Evolutionary conservation across 2,329 filamentous ascomycete genomes (phyloP), one percentile per base, ranked within the genome.

Genomic region (Phaeoacremonium minimum): DNA sequence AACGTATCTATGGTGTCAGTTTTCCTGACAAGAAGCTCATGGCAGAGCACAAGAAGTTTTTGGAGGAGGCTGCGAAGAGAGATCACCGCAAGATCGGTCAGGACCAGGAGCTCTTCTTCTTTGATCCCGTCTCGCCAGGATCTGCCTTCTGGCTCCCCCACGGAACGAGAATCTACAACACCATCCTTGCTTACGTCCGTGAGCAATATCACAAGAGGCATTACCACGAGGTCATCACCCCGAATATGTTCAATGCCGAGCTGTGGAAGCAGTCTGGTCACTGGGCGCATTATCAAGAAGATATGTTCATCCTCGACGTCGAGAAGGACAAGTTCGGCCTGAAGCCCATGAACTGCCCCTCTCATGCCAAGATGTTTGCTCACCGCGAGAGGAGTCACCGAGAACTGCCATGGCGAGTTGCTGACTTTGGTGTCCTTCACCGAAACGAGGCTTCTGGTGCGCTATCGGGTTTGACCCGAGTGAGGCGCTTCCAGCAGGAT

Each of bases 291-390:
- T 93, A 96, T 71, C 80, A 89, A 56, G 91, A 97, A 46, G 90
- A 96, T 66, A 97, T 97, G 91, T 76, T 76, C 48, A 63, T 70
- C 28, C 81, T 95, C 49, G 71, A 80, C 37, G 68, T 84, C 19
- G 90, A 96, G 60, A 95, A 95, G 71, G 84, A 85, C 45, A 55
- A 57, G 32, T 67, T 63, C 42, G 89, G 82, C 13, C 68, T 97
- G 35, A 97, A 97, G 69, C 91, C 91, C 18, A 97, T 97, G 93
- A 97, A 97, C 69, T 98, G 93, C 66, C 93, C 93, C 4, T 89
- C 89, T 18, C 91, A 97, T 64, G 94, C 87, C 63, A 68, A 93
- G 47, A 84, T 96, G 53, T 95, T 95, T 61, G 79, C 76, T 33
- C 84, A 91, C 61, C 78, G 85, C 36, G 85, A 87, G 55, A 78